These are phyloP conservation scores for Termitomyces sp. DNA, from an alignment of 768 basidiomycete genomes.

Conservation along the genomic window DNA sequence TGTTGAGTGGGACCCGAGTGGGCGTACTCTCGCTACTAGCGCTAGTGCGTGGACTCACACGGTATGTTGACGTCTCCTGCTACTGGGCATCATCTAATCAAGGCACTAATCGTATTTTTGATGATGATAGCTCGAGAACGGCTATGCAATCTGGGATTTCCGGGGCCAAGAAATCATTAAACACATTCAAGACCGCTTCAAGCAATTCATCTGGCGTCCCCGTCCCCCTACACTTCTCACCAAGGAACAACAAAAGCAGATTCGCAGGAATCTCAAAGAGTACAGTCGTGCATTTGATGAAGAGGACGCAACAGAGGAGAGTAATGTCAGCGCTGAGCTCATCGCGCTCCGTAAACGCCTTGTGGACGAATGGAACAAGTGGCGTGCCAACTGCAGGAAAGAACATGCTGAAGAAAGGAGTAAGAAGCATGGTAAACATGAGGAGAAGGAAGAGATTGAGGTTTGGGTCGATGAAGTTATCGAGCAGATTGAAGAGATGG, in stretches of 20 bases:
- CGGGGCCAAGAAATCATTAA: slow-evolving; percentile 93
- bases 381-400: slow-evolving; percentile 65
- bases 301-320: slow-evolving; percentile 94
- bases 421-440: slow-evolving; percentile 14
- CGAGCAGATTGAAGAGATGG: slow-evolving; percentile 85
- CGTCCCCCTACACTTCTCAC: slow-evolving; percentile 85
- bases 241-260: slow-evolving; percentile 82
- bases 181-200: slow-evolving; percentile 89
- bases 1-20: slow-evolving; percentile 97
- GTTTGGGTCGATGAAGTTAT: slow-evolving; percentile 93
- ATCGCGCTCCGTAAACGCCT: slow-evolving; percentile 86
- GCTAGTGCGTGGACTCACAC: slow-evolving; percentile 95
- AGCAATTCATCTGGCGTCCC: slow-evolving; percentile 98
- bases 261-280: slow-evolving; percentile 88
- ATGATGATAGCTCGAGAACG: slow-evolving; percentile 82
- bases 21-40: slow-evolving; percentile 88
- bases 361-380: slow-evolving; percentile 99
- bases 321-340: slow-evolving; percentile 90
- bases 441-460: slow-evolving; percentile 83
- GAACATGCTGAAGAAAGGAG: slow-evolving; percentile 13
- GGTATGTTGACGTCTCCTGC: slow-evolving; percentile 43
- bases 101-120: background rate
- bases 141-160: slow-evolving; percentile 97
- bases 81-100: slow-evolving; percentile 9
- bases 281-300: slow-evolving; percentile 92